Base-by-base conservation (phyloP, 441 rosid species). In the Croton laevigatus region DNA sequence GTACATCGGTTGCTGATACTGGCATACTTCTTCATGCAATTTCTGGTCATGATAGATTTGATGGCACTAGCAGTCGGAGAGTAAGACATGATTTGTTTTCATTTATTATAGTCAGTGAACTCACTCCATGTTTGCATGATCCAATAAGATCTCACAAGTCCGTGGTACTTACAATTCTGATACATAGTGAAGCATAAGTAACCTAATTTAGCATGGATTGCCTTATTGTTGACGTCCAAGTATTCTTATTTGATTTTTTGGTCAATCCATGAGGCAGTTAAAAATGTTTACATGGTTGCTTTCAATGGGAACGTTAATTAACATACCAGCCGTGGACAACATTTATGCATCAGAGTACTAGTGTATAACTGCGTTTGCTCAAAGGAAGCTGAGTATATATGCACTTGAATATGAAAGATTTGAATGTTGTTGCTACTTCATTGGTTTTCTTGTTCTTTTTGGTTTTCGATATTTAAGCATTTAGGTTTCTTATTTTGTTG, bases 11-110 rank as follows among this genome's bases (percentile, higher is more conserved):
- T 71, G 89, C 91, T 73, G 98, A 94, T 79, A 79, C 95, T 62
- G 98, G 90, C 54, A 84, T 91, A 62, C 91, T 94, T 82, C 97
- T 94, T 65, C 83, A 82, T 82, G 97, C 91, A 46, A 81, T 91
- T 68, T 86, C 97, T 23, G 98, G 97, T 54, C 86, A 84, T 72
- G 98, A 94, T 80, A 81, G 77, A 76, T 85, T 80, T 19, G 97
- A 94, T 81, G 93, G 97, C 71, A 90, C 97, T 32, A 89, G 88
- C 85, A 90, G 97, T 75, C 83, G 79, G 75, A 88, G 79, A 70
- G 98, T 93, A 81, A 66, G 85, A 44, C 57, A 13, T 63, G 17
- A 48, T 48, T n/a, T 59, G 7, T 10, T 32, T 12, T 51, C 1
- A 16, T 46, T 22, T 13, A 6, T 37, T 10, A 22, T 12, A 60